phyloP scores from a whole-genome alignment of 352 stramenopile genomes.

The Lagenidium sp. region DNA sequence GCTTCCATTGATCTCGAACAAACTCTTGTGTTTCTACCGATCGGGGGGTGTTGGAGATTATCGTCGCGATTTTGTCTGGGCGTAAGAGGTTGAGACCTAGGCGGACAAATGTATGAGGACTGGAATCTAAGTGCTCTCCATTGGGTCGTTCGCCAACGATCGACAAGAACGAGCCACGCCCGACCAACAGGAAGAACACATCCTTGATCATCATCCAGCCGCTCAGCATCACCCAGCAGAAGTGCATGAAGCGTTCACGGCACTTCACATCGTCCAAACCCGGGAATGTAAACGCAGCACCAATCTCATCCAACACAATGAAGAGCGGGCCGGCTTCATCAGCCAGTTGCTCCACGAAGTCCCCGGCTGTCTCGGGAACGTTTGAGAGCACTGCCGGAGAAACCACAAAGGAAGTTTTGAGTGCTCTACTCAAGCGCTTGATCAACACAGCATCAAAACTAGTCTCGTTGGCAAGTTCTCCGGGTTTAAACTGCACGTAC shows the following conservation, averaged over 20 bases:
- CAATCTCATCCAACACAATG: slow-evolving; percentile 14
- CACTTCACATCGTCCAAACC: not conserved
- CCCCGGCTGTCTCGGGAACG: not conserved
- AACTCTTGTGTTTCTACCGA: too few species aligned
- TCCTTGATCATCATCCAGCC: not conserved
- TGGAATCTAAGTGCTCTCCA: not conserved
- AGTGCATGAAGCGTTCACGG: slow-evolving; percentile 6
- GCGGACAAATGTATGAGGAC: not conserved
- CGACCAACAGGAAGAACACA: not conserved
- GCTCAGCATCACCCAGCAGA: slow-evolving; percentile 5
- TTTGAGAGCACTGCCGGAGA: not conserved
- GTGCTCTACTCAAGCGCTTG: not conserved
- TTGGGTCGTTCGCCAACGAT: not conserved
- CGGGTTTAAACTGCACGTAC: not conserved
- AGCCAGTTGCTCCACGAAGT: slow-evolving; percentile 3
- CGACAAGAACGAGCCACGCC: not conserved
- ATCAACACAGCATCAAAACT: not conserved
- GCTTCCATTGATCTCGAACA: too few species aligned
- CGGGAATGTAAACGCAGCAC: not conserved
- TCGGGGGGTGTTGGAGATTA: not conserved
- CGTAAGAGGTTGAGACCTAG: not conserved
- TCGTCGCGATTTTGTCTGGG: not conserved
- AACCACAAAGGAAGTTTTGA: not conserved
- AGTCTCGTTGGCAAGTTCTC: not conserved
- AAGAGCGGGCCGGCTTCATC: slow-evolving; percentile 15